Evolutionary conservation across 148 eudicot genomes (phyloP).

Genomic region (Chenopodium formosanum): DNA sequence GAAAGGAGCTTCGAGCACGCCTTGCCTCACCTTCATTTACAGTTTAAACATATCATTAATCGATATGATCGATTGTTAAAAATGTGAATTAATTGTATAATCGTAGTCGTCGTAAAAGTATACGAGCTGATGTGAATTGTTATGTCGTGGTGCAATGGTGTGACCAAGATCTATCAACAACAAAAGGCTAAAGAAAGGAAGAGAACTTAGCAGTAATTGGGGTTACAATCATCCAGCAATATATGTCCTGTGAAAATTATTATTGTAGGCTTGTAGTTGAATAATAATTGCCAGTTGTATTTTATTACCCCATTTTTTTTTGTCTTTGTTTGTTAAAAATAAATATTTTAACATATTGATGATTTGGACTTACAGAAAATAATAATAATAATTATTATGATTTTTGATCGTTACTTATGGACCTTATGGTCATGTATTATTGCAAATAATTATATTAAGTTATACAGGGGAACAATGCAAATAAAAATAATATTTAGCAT

Average conservation of each 20-base stretch:
- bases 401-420: too few species aligned
- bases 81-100: slow-evolving; percentile 8
- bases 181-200: background rate
- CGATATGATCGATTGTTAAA: background rate
- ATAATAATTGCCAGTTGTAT: background rate
- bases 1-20: slow-evolving; percentile 74
- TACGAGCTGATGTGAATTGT: background rate
- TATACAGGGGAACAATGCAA: background rate
- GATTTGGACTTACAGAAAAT: too few species aligned
- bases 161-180: background rate
- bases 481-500: background rate
- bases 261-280: background rate
- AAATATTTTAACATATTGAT: too few species aligned
- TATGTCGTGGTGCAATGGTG: background rate
- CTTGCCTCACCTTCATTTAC: slow-evolving; percentile 24
- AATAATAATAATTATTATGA: too few species aligned
- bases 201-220: background rate
- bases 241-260: slow-evolving; percentile 10
- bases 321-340: too few species aligned
- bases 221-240: slow-evolving; percentile 3
- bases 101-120: background rate
- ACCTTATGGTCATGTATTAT: too few species aligned
- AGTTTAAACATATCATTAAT: background rate
- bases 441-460: background rate
- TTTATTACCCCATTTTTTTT: background rate